Conservation (phyloP, 345 rosid species). For the Moringa oleifera region DNA sequence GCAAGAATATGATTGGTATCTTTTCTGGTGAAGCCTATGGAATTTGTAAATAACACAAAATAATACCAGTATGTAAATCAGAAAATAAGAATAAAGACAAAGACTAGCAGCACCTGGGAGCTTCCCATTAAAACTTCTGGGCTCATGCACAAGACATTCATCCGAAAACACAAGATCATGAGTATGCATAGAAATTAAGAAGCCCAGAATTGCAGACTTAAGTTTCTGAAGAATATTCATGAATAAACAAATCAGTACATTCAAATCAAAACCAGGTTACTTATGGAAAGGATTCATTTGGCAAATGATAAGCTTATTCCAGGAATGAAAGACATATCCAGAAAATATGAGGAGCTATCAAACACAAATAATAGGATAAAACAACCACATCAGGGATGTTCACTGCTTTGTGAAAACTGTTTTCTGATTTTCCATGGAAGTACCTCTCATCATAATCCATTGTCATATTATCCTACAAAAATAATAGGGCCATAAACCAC, state of each 20-base stretch:
- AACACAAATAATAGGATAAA: slow-evolving; percentile 38
- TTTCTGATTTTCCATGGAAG: slow-evolving; percentile 85
- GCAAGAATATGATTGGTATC: not conserved
- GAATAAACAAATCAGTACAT: too few species aligned
- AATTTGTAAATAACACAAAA: not conserved
- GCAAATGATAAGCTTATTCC: too few species aligned
- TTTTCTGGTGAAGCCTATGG: not conserved
- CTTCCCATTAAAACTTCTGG: too few species aligned
- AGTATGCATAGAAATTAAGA: too few species aligned
- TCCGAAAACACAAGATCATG: too few species aligned
- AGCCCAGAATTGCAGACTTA: too few species aligned
- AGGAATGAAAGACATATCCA: too few species aligned
- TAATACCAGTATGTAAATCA: too few species aligned
- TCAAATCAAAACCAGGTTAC: too few species aligned
- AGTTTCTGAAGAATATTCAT: too few species aligned
- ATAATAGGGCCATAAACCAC: not conserved
- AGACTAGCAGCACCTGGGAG: not conserved
- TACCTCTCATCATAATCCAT: slow-evolving; percentile 79
- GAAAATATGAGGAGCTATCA: not conserved
- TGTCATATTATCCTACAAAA: slow-evolving; percentile 63
- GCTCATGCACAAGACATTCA: too few species aligned
- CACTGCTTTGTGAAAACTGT: slow-evolving; percentile 89
- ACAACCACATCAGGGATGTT: slow-evolving; percentile 88
- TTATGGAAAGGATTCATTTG: too few species aligned
- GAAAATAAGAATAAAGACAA: not conserved